These are phyloP conservation scores for Gillenia trifoliata DNA, from an alignment of 306 rosid genomes.

Conservation along the genomic window DNA sequence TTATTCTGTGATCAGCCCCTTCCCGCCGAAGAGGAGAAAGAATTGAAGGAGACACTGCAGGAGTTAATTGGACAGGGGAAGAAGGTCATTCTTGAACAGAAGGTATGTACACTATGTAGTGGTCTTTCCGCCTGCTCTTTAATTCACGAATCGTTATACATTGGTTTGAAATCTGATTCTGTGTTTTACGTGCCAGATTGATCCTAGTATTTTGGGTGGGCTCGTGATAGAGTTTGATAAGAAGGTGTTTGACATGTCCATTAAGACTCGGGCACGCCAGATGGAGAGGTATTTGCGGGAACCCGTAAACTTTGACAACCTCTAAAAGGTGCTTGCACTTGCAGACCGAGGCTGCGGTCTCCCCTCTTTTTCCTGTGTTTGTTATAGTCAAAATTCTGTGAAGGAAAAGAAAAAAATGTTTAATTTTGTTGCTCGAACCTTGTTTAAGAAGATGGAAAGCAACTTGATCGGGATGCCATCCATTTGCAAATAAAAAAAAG, in stretches of 20 bases:
- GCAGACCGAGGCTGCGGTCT: slow-evolving; percentile 15
- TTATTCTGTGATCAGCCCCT: slow-evolving; percentile 51
- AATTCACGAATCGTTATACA: neutral
- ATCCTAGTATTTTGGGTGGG: slow-evolving; percentile 85
- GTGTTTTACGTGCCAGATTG: slow-evolving; percentile 49
- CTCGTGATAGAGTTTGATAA: slow-evolving; percentile 66
- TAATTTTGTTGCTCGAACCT: slow-evolving; percentile 27
- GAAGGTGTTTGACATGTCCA: slow-evolving; percentile 92
- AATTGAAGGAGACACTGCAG: slow-evolving; percentile 75
- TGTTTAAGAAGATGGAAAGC: slow-evolving; percentile 33
- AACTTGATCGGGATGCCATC: slow-evolving; percentile 30
- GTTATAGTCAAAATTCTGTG: slow-evolving; percentile 18
- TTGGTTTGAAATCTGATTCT: neutral
- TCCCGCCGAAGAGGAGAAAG: slow-evolving; percentile 88
- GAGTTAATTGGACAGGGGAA: slow-evolving; percentile 69
- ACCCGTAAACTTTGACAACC: slow-evolving; percentile 41
- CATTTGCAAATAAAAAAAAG: slow-evolving; percentile 71
- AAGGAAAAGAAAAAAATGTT: slow-evolving; percentile 19
- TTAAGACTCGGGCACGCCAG: slow-evolving; percentile 75
- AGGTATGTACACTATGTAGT: slow-evolving; percentile 62
- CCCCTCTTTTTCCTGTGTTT: slow-evolving; percentile 13
- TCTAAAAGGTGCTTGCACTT: slow-evolving; percentile 37
- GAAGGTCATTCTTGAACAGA: slow-evolving; percentile 73
- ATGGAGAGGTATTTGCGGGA: slow-evolving; percentile 93
- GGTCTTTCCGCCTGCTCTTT: neutral